Percentiles rank a stretch among this genome's conserved stretches.
Evolutionary conservation across 2,329 filamentous ascomycete species (phyloP).

Genomic region (Colletotrichum sp.): DNA sequence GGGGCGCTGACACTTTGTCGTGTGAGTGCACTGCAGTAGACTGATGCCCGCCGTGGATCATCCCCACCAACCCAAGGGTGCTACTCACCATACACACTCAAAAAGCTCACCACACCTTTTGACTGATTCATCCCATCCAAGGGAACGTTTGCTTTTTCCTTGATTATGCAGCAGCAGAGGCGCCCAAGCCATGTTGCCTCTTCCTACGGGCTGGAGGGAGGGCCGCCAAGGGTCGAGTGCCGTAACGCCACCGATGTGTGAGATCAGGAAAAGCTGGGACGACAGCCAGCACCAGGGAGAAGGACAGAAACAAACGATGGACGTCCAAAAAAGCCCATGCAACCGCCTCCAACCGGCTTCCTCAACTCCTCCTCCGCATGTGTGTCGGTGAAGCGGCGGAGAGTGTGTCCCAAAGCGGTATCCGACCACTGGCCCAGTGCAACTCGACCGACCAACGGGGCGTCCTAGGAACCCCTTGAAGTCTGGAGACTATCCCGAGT

Average conservation of each 20-base stretch:
- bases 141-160: neutral
- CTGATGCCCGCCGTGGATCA: neutral
- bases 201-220: neutral
- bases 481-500: neutral
- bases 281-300: neutral
- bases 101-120: neutral
- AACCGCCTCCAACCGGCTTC: neutral
- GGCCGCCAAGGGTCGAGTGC: neutral
- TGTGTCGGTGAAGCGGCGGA: neutral
- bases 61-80: neutral
- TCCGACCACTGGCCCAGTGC: constrained; percentile 10
- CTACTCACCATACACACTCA: neutral
- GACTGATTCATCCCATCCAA: neutral
- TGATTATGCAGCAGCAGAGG: neutral
- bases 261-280: neutral
- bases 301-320: neutral
- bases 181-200: neutral
- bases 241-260: neutral
- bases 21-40: neutral
- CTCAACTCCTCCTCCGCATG: neutral
- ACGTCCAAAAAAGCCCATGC: neutral
- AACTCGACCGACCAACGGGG: constrained; percentile 11
- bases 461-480: neutral
- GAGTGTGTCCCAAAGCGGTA: constrained; percentile 14
- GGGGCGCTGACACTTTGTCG: neutral